Evolutionary conservation across 176 grass and related monocot genomes (phyloP).

Genomic region (Aegilops speltoides): DNA sequence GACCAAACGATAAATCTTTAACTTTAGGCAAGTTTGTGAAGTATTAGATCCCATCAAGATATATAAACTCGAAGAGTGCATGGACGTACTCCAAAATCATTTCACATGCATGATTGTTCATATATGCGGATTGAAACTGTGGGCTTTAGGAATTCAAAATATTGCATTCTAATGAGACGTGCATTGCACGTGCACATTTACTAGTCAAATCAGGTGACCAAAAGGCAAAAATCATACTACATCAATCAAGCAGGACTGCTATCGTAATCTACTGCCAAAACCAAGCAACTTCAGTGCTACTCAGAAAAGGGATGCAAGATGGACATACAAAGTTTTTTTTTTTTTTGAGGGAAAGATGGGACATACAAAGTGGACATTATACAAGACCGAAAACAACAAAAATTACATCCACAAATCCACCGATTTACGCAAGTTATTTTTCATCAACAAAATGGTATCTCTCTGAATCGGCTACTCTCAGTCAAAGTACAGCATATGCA

Average conservation of each 20-base stretch:
- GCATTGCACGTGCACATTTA: too few relatives aligned
- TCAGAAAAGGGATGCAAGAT: background rate
- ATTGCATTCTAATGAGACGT: too few relatives aligned
- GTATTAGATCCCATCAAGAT: too few relatives aligned
- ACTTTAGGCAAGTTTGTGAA: too few relatives aligned
- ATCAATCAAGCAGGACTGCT: background rate
- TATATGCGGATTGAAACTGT: too few relatives aligned
- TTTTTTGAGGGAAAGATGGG: background rate
- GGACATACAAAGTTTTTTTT: background rate
- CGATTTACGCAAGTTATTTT: background rate
- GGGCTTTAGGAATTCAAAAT: too few relatives aligned
- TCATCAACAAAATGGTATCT: background rate
- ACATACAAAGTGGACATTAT: background rate
- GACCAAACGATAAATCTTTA: too few relatives aligned
- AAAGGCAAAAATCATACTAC: background rate
- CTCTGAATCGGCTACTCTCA: background rate
- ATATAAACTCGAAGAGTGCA: too few relatives aligned
- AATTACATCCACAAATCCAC: background rate
- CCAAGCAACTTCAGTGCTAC: background rate
- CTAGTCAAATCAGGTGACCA: background rate
- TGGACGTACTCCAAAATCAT: too few relatives aligned
- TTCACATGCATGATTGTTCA: too few relatives aligned
- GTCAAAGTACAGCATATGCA: slow-evolving; percentile 13
- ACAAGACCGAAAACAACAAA: background rate
- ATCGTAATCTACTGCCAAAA: background rate